Base-by-base conservation (phyloP, 2,329 filamentous ascomycete genomes). In the Botryosphaeria dothidea region DNA sequence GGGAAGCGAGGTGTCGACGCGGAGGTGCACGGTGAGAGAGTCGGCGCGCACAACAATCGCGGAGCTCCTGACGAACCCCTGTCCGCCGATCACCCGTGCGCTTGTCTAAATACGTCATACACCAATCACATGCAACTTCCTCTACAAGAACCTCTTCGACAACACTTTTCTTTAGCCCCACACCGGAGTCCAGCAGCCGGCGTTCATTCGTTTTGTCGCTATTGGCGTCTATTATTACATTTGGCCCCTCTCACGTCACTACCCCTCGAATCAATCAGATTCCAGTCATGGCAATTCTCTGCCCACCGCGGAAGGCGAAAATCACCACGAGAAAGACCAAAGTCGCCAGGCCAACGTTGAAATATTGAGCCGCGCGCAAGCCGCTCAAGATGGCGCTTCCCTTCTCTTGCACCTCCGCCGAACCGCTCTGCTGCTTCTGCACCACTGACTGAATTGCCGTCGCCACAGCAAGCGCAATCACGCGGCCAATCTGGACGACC, bases 371-470 rank as follows among this genome's bases (percentile, higher is more conserved):
- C 11, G 74, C 74, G 62, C 79, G 67, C 27, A 81, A 67, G 0
- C 79, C 79, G 13, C 69, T 65, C 51, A 79, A 74, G n/a, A 80
- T 71, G n/a, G n/a, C n/a, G n/a, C n/a, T n/a, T n/a, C 21, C 73
- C 74, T 1, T 62, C 52, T 67, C 73, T 73, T 3, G 68, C 68
- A 27, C 43, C 34, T 9, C 68, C 31, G 69, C 73, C 38, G 71
- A 67, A 45, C 72, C 73, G n/a, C 74, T 70, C n/a, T 70, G 65
- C 15, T 73, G 69, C 0, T 77, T 71, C 48, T 68, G 64, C 1
- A 89, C 83, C 0, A 86, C 83, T 0, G 86, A 87, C 72, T 91
- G 88, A 1, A 90, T 78, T 0, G 87, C 87, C 0, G 88, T 90
- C 2, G 83, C 85, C 34, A 91, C 80, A 0, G 88, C 89, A 0